Conservation (phyloP, 768 basidiomycete genomes). For the Brasilioporus rufonigricans region DNA sequence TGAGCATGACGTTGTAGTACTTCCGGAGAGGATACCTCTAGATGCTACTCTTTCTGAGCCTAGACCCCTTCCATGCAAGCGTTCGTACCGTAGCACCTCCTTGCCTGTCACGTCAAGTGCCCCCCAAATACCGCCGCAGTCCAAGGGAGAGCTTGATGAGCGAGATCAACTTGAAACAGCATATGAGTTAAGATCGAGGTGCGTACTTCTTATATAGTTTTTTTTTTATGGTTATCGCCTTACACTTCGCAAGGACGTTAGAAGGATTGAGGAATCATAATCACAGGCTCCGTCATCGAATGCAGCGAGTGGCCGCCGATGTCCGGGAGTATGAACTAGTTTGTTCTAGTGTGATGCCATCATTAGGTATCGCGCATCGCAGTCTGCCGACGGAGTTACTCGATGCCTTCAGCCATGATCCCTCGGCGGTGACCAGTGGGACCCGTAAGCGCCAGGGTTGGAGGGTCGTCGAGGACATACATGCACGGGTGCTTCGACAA, state of each 20-base stretch:
- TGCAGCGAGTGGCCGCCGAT: conserved; percentile 60
- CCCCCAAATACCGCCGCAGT: conserved; percentile 32
- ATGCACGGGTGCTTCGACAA: conserved; percentile 60
- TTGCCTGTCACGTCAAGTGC: conserved; percentile 28
- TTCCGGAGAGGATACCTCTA: not conserved
- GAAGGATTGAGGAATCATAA: conserved; percentile 62
- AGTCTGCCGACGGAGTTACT: conserved; percentile 63
- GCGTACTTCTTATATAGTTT: conserved; percentile 2
- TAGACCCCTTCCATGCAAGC: not conserved
- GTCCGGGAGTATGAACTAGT: conserved; percentile 66
- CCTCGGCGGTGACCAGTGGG: conserved; percentile 66
- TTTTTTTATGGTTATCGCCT: not conserved
- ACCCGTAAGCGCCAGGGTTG: conserved; percentile 63
- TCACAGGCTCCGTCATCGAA: conserved; percentile 61
- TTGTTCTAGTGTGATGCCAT: conserved; percentile 48
- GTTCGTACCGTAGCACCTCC: conserved; percentile 34
- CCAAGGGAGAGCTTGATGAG: conserved; percentile 44
- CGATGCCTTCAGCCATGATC: conserved; percentile 76
- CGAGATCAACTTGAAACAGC: conserved; percentile 45
- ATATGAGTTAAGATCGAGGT: conserved; percentile 45
- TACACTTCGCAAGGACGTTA: conserved; percentile 45
- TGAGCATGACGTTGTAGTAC: conserved; percentile 3
- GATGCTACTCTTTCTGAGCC: not conserved
- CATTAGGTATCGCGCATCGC: conserved; percentile 46
- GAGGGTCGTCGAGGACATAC: conserved; percentile 75